These are phyloP conservation scores for Candida koratica DNA, from an alignment of 805 yeast genomes.

Conservation along the genomic window DNA sequence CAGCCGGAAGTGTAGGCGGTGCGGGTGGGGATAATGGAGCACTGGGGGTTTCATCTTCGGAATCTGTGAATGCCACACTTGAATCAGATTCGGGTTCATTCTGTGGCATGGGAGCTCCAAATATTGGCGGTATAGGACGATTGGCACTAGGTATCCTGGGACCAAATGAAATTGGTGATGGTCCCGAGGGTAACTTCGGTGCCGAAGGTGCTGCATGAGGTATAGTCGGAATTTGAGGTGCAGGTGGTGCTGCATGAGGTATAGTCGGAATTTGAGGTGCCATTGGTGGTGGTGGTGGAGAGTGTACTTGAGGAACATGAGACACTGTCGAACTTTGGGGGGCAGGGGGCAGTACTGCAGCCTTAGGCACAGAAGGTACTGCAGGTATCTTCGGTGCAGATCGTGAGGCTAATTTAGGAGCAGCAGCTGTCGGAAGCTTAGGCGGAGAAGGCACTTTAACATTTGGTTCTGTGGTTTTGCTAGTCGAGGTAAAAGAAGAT, in stretches of 20 bases:
- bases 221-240: conserved; percentile 7
- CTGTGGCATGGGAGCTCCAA: conserved; percentile 16
- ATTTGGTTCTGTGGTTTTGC: conserved; percentile 4
- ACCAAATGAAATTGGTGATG: conserved; percentile 14
- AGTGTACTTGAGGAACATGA: conserved; percentile 14
- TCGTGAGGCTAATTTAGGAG: conserved; percentile 11
- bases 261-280: conserved; percentile 21
- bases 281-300: conserved; percentile 11
- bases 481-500: conserved; percentile 12
- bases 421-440: conserved; percentile 13
- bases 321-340: conserved; percentile 14
- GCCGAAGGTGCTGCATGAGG: conserved; percentile 12
- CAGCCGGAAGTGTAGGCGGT: conserved; percentile 25
- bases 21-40: conserved; percentile 12
- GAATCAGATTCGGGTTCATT: conserved; percentile 8
- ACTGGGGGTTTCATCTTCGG: conserved; percentile 13
- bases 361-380: conserved; percentile 15
- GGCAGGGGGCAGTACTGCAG: conserved; percentile 15
- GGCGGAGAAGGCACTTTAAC: conserved; percentile 16
- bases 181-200: conserved; percentile 19
- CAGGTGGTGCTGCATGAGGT: conserved; percentile 15
- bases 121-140: conserved; percentile 15
- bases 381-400: conserved; percentile 15
- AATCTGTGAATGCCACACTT: conserved; percentile 10
- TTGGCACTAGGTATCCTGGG: conserved; percentile 14